Evolutionary conservation across 805 yeast species (phyloP), one percentile per base, ranked within the genome.

Genomic region (Schwanniomyces pseudopolymorphus): DNA sequence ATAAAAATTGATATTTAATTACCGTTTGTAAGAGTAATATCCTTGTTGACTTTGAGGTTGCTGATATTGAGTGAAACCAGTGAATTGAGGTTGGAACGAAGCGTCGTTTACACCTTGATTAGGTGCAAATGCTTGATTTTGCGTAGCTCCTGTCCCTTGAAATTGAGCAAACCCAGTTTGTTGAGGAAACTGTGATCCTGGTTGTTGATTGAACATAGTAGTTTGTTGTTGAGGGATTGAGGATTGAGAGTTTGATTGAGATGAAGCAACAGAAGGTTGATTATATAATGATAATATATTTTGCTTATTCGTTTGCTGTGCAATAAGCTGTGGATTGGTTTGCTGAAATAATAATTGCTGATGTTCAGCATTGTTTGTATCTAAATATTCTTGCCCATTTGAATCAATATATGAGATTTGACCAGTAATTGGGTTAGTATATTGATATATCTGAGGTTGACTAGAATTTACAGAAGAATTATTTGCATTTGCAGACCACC

Each of bases 391-490:
- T 55, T 85, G 89, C 2, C 85, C 85, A 39, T 78, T 81, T 9
- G 83, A 76, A 56, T 86, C 91, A 28, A 85, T 79, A 55, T 85
- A 86, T 27, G 79, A 75, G 3, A 84, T 64, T 40, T 80, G 77
- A 10, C 92, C 91, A 0, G 89, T 84, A 6, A 77, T 69, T 2
- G 90, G 89, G 55, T 86, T 91, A 17, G 84, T 74, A 59, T 82
- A 86, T 57, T 85, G 92, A 55, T 68, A 85, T 64, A 74, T 81
- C 62, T 71, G 85, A 43, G 63, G 78, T 66, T 50, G 68, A 46
- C 31, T 67, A 58, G 47, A 57, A 6, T 53, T 59, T 9, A 57
- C 9, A 33, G 45, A 37, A 7, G 28, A 26, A 17, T 44, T 41
- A 38, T 14, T 39, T 6, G 47, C 28, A 24, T 41, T n/a, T 21